A percentile compares a stretch with the other conserved stretches of the same genome.
phyloP scores from a whole-genome alignment of 148 eudicot species.

The Dysphania ambrosioides region DNA sequence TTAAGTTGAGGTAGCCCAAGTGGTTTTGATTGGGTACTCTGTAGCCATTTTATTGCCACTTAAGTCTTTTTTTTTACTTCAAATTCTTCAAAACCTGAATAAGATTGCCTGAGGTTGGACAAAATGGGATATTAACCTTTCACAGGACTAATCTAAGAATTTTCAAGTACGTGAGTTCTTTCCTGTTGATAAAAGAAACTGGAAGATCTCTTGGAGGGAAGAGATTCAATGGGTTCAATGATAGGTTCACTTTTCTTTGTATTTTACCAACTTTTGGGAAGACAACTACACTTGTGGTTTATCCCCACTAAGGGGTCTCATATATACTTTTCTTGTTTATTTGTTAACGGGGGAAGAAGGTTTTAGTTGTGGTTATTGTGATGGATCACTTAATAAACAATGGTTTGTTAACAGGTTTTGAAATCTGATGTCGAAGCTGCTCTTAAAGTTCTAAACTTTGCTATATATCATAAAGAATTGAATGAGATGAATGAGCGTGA shows the following conservation, averaged over 20 bases:
- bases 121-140: background rate
- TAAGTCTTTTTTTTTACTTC: background rate
- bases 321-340: background rate
- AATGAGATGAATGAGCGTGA: conserved; percentile 96
- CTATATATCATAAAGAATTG: conserved; percentile 95
- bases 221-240: background rate
- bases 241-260: background rate
- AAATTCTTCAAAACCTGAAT: background rate
- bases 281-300: background rate
- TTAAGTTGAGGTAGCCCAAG: background rate
- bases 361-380: background rate
- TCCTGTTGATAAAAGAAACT: background rate
- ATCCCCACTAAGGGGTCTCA: no score
- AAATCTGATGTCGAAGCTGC: conserved; percentile 94
- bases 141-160: background rate
- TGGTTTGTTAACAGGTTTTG: conserved; percentile 47
- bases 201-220: background rate
- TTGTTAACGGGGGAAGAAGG: no score
- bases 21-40: background rate
- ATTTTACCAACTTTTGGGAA: background rate
- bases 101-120: background rate
- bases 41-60: background rate
- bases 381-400: background rate
- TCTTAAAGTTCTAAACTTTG: conserved; percentile 88
- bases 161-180: no score